Evolutionary conservation across 176 grass and related monocot species (phyloP).

Genomic region (Pharus latifolius): DNA sequence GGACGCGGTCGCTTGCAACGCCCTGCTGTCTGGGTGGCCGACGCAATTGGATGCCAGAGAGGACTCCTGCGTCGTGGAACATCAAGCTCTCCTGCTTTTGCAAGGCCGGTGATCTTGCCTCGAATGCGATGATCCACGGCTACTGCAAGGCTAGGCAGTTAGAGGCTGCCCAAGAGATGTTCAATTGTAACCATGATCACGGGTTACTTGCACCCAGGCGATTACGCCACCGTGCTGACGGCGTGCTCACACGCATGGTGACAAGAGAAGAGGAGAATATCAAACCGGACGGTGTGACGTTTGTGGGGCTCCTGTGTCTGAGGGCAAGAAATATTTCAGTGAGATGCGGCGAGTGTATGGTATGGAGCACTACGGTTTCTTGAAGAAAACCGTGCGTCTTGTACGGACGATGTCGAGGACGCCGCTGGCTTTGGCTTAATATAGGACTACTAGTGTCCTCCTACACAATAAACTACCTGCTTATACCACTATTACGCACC

Average conservation of each 20-base stretch:
- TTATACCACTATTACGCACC: no score
- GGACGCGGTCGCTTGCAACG: conserved; percentile 9
- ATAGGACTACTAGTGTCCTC: no score
- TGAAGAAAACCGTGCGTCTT: not conserved
- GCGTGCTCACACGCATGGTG: conserved; percentile 10
- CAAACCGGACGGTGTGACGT: conserved; percentile 6
- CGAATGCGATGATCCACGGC: not conserved
- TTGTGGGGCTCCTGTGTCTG: conserved; percentile 9
- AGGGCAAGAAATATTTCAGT: not conserved
- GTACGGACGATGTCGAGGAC: conserved; percentile 7
- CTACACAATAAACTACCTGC: no score
- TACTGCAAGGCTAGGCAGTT: not conserved
- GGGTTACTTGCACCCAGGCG: not conserved
- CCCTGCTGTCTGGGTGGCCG: not conserved
- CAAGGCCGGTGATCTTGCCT: not conserved
- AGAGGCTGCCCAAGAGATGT: not conserved
- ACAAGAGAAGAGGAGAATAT: not conserved
- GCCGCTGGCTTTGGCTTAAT: no score
- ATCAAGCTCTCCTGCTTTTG: not conserved
- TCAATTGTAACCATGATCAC: not conserved
- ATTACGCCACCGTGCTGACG: not conserved
- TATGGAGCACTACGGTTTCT: conserved; percentile 11
- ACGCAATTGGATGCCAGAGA: conserved; percentile 4
- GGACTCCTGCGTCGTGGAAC: not conserved
- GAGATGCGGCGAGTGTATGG: not conserved